phyloP scores from a whole-genome alignment of 257 asterid species.

The Solanum acaule region DNA sequence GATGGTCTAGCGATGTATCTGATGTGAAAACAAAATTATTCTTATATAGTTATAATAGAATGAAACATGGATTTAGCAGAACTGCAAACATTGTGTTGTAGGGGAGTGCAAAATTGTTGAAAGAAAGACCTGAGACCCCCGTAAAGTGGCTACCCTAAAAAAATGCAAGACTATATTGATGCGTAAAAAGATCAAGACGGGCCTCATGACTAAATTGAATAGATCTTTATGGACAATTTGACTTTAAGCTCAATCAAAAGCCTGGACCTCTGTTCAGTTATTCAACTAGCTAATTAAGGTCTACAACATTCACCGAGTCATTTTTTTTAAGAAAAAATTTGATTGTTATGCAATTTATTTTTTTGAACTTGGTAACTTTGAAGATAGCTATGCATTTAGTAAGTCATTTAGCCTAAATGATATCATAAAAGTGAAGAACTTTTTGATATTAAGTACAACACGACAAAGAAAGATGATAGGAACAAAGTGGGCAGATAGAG shows the following conservation, averaged over 20 bases:
- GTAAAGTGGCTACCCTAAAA: background rate
- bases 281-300: background rate
- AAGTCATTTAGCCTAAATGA: background rate
- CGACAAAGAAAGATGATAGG: background rate
- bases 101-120: background rate
- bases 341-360: background rate
- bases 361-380: background rate
- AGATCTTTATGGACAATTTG: background rate
- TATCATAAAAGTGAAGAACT: background rate
- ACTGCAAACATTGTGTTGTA: background rate
- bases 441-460: background rate
- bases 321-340: background rate
- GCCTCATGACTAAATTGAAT: background rate
- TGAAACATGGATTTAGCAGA: background rate
- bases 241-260: background rate
- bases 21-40: background rate
- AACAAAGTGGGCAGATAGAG: background rate
- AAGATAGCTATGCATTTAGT: background rate
- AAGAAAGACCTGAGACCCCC: background rate
- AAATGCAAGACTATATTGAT: background rate
- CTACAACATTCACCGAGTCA: background rate
- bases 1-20: background rate
- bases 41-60: background rate
- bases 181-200: background rate
- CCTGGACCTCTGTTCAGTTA: background rate